These are phyloP conservation scores for Gnomoniopsis sp. DNA, from an alignment of 2,329 filamentous ascomycete genomes.

Conservation along the genomic window DNA sequence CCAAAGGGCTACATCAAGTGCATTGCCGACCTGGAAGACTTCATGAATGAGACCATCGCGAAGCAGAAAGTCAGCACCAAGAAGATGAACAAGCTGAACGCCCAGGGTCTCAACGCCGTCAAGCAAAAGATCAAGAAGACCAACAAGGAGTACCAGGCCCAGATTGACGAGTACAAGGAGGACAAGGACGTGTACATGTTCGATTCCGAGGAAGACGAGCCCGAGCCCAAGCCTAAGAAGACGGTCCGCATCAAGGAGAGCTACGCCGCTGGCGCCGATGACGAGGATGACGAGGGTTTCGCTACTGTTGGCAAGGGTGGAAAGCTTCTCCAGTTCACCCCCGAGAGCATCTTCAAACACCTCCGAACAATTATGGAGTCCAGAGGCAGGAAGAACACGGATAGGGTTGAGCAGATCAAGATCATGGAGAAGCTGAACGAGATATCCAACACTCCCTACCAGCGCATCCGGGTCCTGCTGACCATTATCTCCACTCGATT, in stretches of 20 bases:
- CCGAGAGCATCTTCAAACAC: slow-evolving; percentile 98
- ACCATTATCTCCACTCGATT: slow-evolving; percentile 92
- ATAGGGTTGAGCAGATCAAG: slow-evolving; percentile 89
- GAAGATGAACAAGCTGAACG: slow-evolving; percentile 98
- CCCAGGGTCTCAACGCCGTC: slow-evolving; percentile 90
- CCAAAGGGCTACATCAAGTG: slow-evolving; percentile 93
- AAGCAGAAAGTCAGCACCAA: slow-evolving; percentile 96
- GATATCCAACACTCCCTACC: slow-evolving; percentile 87
- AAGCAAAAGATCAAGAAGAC: slow-evolving; percentile 99
- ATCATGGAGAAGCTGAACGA: slow-evolving; percentile 95
- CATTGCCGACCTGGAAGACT: slow-evolving; percentile 89
- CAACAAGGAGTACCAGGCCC: slow-evolving; percentile 87
- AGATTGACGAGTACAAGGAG: slow-evolving; percentile 82
- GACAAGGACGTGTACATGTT: slow-evolving; percentile 88
- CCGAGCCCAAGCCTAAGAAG: slow-evolving; percentile 51
- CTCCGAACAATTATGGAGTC: slow-evolving; percentile 90
- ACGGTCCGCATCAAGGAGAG: slow-evolving; percentile 40
- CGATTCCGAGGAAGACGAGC: slow-evolving; percentile 68
- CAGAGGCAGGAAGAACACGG: slow-evolving; percentile 98
- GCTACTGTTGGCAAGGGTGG: slow-evolving; percentile 85
- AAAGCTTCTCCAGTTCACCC: slow-evolving; percentile 85
- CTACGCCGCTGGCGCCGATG: slow-evolving; percentile 42
- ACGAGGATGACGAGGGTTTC: slow-evolving; percentile 80
- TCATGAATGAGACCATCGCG: slow-evolving; percentile 87
- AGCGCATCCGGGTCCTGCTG: slow-evolving; percentile 86